Evolutionary conservation across 2,329 filamentous ascomycete species (phyloP).

Genomic region (Cercospora nicotianae): DNA sequence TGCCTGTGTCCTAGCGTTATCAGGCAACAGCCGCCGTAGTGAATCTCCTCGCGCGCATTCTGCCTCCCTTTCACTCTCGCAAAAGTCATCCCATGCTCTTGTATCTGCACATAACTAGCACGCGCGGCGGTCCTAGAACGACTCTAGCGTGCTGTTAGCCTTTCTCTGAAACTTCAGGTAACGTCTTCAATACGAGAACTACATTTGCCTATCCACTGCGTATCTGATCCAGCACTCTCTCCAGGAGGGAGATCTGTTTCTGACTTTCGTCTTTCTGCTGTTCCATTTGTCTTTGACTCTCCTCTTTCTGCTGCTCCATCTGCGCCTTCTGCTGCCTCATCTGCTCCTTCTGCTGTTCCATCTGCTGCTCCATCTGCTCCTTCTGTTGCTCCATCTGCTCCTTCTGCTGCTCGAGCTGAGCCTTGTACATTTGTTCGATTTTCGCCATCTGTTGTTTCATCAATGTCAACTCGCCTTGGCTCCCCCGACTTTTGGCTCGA

Average conservation of each 20-base stretch:
- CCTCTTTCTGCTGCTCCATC: too few relatives aligned
- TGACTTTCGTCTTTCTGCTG: not conserved
- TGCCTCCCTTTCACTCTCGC: too few relatives aligned
- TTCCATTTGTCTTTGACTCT: too few relatives aligned
- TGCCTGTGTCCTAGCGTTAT: too few relatives aligned
- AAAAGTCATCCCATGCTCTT: too few relatives aligned
- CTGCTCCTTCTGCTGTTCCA: constrained; percentile 6
- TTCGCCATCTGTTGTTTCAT: constrained; percentile 21
- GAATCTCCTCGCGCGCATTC: too few relatives aligned
- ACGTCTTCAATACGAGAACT: not conserved
- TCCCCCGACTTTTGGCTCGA: constrained; percentile 16
- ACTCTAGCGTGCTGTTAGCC: too few relatives aligned
- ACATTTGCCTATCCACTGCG: not conserved
- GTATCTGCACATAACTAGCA: too few relatives aligned
- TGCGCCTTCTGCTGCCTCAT: not conserved
- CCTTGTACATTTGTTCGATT: constrained; percentile 17
- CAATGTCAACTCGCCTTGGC: constrained; percentile 14
- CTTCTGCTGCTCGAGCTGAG: constrained; percentile 22
- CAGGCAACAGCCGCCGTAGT: too few relatives aligned
- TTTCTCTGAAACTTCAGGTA: not conserved
- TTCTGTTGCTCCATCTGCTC: too few relatives aligned
- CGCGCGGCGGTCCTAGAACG: too few relatives aligned
- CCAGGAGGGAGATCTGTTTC: not conserved
- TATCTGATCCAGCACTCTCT: not conserved
- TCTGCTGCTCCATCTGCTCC: constrained; percentile 12